Evolutionary conservation across 768 basidiomycete genomes (phyloP).

Genomic region (Podaxis sp.): DNA sequence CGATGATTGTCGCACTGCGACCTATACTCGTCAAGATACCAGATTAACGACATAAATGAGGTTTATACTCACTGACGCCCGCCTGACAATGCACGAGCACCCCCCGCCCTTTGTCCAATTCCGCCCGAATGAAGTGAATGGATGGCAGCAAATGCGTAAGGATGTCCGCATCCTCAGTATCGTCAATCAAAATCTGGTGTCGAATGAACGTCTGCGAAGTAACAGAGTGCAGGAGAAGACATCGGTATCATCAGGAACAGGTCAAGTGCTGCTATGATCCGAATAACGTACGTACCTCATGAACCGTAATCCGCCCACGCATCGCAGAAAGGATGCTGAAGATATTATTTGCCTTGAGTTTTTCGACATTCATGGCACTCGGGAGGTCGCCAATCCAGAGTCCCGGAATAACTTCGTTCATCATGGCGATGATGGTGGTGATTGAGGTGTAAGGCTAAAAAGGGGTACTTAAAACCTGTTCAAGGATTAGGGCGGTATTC

Average conservation of each 20-base stretch:
- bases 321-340: conserved; percentile 73
- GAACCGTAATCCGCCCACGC: conserved; percentile 64
- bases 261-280: not conserved
- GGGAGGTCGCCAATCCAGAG: conserved; percentile 85
- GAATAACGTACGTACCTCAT: conserved; percentile 47
- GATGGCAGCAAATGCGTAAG: conserved; percentile 75
- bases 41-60: not conserved
- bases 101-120: conserved; percentile 71
- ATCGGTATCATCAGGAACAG: not conserved
- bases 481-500: not conserved
- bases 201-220: conserved; percentile 68
- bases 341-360: conserved; percentile 70
- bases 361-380: conserved; percentile 63
- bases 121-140: conserved; percentile 81
- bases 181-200: conserved; percentile 78
- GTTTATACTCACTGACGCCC: conserved; percentile 70
- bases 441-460: conserved; percentile 19
- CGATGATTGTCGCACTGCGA: conserved; percentile 81
- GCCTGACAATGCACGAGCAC: conserved; percentile 92
- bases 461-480: not conserved
- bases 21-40: conserved; percentile 39
- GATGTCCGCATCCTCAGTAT: conserved; percentile 74
- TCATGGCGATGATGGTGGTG: conserved; percentile 25
- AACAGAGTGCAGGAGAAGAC: not conserved
- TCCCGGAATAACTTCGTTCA: conserved; percentile 79